Conservation (phyloP, 306 rosid species). For the Geum urbanum region DNA sequence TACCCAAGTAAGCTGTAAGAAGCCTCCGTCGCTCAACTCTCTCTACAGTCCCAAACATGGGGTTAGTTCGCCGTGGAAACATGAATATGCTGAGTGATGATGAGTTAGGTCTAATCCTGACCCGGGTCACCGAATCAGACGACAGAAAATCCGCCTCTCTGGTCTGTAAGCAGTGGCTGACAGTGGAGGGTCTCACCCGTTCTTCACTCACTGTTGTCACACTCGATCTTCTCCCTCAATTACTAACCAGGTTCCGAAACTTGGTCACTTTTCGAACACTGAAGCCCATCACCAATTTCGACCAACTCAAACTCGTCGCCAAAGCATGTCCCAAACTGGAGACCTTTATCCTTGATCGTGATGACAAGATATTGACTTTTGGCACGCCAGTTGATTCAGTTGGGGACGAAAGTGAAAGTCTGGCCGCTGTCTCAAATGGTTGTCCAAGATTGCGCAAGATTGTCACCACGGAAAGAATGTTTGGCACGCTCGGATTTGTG, state of each 20-base stretch:
- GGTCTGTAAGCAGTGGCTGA: constrained; percentile 31
- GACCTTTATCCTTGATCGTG: constrained; percentile 12
- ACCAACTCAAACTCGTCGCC: constrained; percentile 15
- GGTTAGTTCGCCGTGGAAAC: no score
- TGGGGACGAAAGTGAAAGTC: not conserved
- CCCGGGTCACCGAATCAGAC: constrained; percentile 6
- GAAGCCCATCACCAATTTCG: not conserved
- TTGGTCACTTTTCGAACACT: constrained; percentile 14
- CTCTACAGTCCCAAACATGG: no score
- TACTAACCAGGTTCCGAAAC: constrained; percentile 30
- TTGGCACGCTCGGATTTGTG: not conserved
- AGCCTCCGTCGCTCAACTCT: no score
- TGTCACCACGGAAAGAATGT: constrained; percentile 18
- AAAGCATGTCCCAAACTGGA: constrained; percentile 27
- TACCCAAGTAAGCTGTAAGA: no score
- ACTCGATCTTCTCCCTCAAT: constrained; percentile 5
- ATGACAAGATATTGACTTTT: not conserved
- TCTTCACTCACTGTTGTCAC: constrained; percentile 3
- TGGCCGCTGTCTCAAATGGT: constrained; percentile 12
- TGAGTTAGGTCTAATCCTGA: constrained; percentile 19
- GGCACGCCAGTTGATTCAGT: no score
- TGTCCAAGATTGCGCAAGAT: constrained; percentile 22
- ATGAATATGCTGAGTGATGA: constrained; percentile 13
- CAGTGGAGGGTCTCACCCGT: constrained; percentile 27
- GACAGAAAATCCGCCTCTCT: constrained; percentile 21